A percentile compares a stretch with the other conserved stretches of the same genome.
These are phyloP conservation scores for Coniochaeta hoffmannii DNA, from an alignment of 2,329 filamentous ascomycete genomes.

Conservation along the genomic window DNA sequence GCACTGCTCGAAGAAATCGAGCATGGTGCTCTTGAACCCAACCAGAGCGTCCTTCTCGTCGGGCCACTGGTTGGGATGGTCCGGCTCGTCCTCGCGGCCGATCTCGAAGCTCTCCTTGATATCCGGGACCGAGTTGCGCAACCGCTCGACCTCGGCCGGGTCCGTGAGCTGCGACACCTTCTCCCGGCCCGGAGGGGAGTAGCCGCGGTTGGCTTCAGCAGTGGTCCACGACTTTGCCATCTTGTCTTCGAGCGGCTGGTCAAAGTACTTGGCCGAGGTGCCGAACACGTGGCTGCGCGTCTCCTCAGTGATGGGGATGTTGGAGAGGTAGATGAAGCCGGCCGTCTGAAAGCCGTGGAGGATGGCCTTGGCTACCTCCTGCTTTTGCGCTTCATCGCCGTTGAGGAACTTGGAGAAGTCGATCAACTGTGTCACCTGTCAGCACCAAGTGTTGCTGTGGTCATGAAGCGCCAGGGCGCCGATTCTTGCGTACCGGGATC, in stretches of 20 bases:
- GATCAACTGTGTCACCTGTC: constrained; percentile 49
- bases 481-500: constrained; percentile 15
- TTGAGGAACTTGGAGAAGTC: constrained; percentile 69
- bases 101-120: constrained; percentile 62
- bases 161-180: constrained; percentile 57
- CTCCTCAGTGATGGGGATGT: constrained; percentile 61
- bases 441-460: constrained; percentile 6
- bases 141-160: constrained; percentile 45
- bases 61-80: constrained; percentile 73
- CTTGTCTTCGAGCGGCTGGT: constrained; percentile 54
- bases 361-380: constrained; percentile 61
- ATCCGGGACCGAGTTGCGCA: constrained; percentile 52
- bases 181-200: constrained; percentile 62
- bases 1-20: constrained; percentile 66
- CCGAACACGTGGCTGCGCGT: constrained; percentile 56
- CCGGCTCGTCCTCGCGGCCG: constrained; percentile 50
- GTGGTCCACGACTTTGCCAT: constrained; percentile 62
- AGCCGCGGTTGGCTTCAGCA: constrained; percentile 66
- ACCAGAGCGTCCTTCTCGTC: constrained; percentile 39
- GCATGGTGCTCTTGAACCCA: constrained; percentile 66
- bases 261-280: constrained; percentile 65
- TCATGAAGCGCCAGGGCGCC: not conserved
- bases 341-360: constrained; percentile 75
- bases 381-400: constrained; percentile 52
- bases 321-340: constrained; percentile 83